Base-by-base conservation (phyloP, 177 flowering plant genomes). In the Tripterygium wilfordii region DNA sequence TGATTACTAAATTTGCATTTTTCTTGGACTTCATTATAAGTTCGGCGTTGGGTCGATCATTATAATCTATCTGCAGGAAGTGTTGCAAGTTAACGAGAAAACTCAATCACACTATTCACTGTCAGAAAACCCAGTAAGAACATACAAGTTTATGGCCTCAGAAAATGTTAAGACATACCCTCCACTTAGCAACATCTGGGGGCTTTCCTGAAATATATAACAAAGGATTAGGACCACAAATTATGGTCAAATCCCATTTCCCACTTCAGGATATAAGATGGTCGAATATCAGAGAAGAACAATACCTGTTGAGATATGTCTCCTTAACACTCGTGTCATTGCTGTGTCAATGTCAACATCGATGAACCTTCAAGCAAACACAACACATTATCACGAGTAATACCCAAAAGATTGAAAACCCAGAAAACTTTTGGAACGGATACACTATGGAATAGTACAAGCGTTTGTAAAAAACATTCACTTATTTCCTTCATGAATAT, bases 31-130 rank as follows among this genome's bases (percentile, higher is more conserved):
- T 77, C 37, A 70, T 56, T 28, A 91, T 71, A 48, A 82, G 82
- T 69, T 83, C 88, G 16, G 95, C 98, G 55, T 91, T 91, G 10
- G 83, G 98, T 20, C 85, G 66, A 48, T 91, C 96, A 49, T 91
- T 91, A 50, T 88, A 79, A 7, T 82, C 85, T 41, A 90, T 68
- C 97, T 88, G 80, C 55, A 66, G 1, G 31, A 44, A 21, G 20
- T 3, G 14, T 23, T 4, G n/a, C 10, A n/a, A n/a, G n/a, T n/a
- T n/a, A n/a, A n/a, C n/a, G n/a, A n/a, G n/a, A n/a, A n/a, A n/a
- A n/a, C n/a, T n/a, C n/a, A n/a, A n/a, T n/a, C 3, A 28, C 19
- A 7, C 20, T n/a, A 41, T 13, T 20, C 1, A 5, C 24, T 21
- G 41, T 16, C n/a, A n/a, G n/a, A n/a, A n/a, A n/a, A n/a, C n/a